Evolutionary conservation across 179 eudicot species (phyloP).

Genomic region (Patellifolia procumbens): DNA sequence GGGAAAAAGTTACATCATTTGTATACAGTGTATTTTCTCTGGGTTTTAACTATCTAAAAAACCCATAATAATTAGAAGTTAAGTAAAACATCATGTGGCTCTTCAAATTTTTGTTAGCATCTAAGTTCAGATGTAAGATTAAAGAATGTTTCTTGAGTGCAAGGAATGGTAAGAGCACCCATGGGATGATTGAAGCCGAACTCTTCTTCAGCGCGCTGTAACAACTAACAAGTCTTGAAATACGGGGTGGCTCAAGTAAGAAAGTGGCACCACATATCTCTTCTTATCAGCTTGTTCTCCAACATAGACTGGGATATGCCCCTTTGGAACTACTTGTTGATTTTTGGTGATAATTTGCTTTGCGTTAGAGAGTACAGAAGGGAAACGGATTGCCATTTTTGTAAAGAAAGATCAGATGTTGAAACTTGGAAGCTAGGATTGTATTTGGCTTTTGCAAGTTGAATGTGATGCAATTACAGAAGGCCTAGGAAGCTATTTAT

Average conservation of each 20-base stretch:
- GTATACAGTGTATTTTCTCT: conserved; percentile 2
- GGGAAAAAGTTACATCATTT: conserved; percentile 16
- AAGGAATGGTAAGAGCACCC: conserved; percentile 44
- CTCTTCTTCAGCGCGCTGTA: conserved; percentile 37
- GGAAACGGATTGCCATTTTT: conserved; percentile 45
- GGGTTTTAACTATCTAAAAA: neutral
- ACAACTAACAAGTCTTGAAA: conserved; percentile 38
- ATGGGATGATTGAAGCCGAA: conserved; percentile 46
- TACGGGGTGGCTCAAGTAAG: conserved; percentile 38
- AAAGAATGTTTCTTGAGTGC: conserved; percentile 33
- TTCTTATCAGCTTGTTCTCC: conserved; percentile 47
- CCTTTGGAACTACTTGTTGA: conserved; percentile 44
- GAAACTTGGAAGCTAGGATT: neutral
- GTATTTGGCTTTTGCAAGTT: conserved; percentile 7
- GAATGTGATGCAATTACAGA: neutral
- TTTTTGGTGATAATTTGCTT: conserved; percentile 41
- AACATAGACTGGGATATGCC: conserved; percentile 47
- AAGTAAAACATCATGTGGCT: neutral
- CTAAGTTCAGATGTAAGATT: conserved; percentile 26
- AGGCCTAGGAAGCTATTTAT: conserved; percentile 22
- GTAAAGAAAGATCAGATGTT: neutral
- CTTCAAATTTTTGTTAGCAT: conserved; percentile 5
- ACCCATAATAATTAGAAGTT: neutral
- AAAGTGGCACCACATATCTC: conserved; percentile 37
- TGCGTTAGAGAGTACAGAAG: conserved; percentile 32